Evolutionary conservation across 2,329 filamentous ascomycete species (phyloP).

Genomic region (Mycogone perniciosa): DNA sequence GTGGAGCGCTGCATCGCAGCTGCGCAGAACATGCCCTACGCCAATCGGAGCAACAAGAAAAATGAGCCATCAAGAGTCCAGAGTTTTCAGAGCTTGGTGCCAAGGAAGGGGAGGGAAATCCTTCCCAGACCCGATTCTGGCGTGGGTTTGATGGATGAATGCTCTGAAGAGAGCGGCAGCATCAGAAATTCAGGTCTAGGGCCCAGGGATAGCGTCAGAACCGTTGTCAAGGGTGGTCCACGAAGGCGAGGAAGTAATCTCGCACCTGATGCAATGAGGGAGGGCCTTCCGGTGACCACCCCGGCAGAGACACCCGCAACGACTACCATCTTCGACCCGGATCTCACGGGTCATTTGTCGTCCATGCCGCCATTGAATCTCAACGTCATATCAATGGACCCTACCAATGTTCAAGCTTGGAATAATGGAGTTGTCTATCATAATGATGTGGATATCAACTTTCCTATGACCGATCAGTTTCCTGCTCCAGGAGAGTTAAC

Average conservation of each 20-base stretch:
- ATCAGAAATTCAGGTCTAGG: slow-evolving; percentile 17
- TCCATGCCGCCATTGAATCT: slow-evolving; percentile 17
- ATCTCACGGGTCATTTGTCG: slow-evolving; percentile 16
- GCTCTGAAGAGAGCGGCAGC: slow-evolving; percentile 32
- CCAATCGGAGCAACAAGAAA: slow-evolving; percentile 36
- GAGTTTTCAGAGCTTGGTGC: slow-evolving; percentile 15
- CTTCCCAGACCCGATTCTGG: slow-evolving; percentile 32
- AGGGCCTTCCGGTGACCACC: slow-evolving; percentile 12
- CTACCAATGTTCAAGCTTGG: slow-evolving; percentile 24
- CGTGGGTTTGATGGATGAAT: slow-evolving; percentile 31
- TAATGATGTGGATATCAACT: slow-evolving; percentile 15
- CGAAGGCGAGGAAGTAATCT: slow-evolving; percentile 20
- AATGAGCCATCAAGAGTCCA: slow-evolving; percentile 23
- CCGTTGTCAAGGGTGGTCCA: slow-evolving; percentile 19
- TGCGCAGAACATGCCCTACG: slow-evolving; percentile 33
- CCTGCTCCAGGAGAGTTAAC: slow-evolving; percentile 15
- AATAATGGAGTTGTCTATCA: slow-evolving; percentile 23
- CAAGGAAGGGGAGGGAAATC: slow-evolving; percentile 21
- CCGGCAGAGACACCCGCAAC: slow-evolving; percentile 14
- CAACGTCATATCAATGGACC: slow-evolving; percentile 11
- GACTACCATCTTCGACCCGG: slow-evolving; percentile 13
- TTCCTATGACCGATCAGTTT: slow-evolving; percentile 21
- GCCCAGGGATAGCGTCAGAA: slow-evolving; percentile 27
- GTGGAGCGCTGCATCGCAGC: slow-evolving; percentile 30
- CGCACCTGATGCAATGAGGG: slow-evolving; percentile 18